Base-by-base conservation (phyloP, 495 filamentous ascomycete species). In the Talaromyces proteolyticus region DNA sequence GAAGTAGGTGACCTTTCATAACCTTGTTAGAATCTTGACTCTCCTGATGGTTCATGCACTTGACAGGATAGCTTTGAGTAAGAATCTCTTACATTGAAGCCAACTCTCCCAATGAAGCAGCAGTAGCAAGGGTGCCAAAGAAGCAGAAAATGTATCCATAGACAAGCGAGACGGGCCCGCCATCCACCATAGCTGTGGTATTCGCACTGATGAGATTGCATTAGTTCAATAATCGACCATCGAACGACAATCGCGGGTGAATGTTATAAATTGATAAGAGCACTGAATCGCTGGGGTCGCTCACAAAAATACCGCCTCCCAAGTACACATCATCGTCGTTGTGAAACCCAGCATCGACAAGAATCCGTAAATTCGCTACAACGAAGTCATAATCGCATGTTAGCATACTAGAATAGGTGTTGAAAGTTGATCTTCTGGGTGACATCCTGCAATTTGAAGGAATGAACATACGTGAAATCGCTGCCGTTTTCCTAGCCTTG, bases 261-360 rank as follows among this genome's bases (percentile, higher is more conserved):
- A 23, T 5, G n/a, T 42, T 6, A 21, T 14, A 34, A 7, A 14
- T 20, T 4, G 10, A 10, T 6, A 19, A 19, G 3, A 14, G 41
- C 7, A 43, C 10, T 7, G 14, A n/a, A n/a, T n/a, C n/a, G n/a
- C n/a, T n/a, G n/a, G n/a, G n/a, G n/a, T 20, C 18, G 48, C 58
- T 40, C 17, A 63, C 60, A 56, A 54, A 11, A 66, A 51, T 12
- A 56, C 60, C n/a, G 63, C 72, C 43, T 77, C 73, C 73, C 70
- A 76, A 0, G 74, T 74, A 1, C 66, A 45, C 54, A 76, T 50
- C 14, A 68, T 67, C 0, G 70, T 69, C 36, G 63, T 74, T 0
- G 68, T 68, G 23, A 78, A 71, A 0, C 73, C 74, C 11, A 76
- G 52, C 36, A 70, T 75, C 0, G 68, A 70, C 43, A 76, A 57